A percentile compares a stretch with the other conserved stretches of the same genome.
phyloP scores from a whole-genome alignment of 306 rosid species.

The Casuarina equisetifolia region DNA sequence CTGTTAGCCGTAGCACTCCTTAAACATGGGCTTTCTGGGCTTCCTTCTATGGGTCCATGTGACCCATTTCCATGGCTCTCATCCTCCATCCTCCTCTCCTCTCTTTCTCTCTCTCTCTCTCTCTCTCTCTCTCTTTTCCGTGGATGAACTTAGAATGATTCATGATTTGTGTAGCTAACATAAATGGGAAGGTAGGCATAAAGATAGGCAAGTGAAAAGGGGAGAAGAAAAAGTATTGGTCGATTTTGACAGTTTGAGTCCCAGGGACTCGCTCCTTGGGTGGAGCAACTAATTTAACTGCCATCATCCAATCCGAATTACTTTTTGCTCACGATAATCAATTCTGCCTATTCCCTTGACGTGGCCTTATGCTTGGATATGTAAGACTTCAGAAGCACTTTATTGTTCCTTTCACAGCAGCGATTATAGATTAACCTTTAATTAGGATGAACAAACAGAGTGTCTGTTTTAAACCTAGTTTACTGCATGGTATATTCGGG shows the following conservation, averaged over 20 bases:
- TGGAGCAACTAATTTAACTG: conserved; percentile 31
- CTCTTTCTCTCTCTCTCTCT: conserved; percentile 2
- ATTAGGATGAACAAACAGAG: neutral
- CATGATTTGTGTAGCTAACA: conserved; percentile 24
- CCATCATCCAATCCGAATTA: conserved; percentile 34
- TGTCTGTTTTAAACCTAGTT: neutral
- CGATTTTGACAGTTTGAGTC: conserved; percentile 22
- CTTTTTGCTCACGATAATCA: neutral
- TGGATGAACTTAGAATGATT: conserved; percentile 26
- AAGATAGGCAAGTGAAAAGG: conserved; percentile 52
- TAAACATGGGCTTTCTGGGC: conserved; percentile 47
- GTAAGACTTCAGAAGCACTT: neutral
- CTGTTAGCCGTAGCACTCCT: conserved; percentile 13
- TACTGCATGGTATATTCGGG: neutral
- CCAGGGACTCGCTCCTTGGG: conserved; percentile 56
- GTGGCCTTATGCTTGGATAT: neutral
- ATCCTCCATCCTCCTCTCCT: conserved; percentile 36
- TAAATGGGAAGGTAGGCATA: conserved; percentile 32
- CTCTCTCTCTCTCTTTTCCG: neutral
- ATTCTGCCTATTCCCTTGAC: neutral
- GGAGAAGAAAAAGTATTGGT: conserved; percentile 19
- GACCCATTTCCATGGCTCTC: conserved; percentile 39
- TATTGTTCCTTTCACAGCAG: neutral
- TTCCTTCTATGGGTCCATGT: conserved; percentile 41
- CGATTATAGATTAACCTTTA: neutral